phyloP scores from a whole-genome alignment of 2,329 filamentous ascomycete species.

The Paracorniculantispora psalliotae region DNA sequence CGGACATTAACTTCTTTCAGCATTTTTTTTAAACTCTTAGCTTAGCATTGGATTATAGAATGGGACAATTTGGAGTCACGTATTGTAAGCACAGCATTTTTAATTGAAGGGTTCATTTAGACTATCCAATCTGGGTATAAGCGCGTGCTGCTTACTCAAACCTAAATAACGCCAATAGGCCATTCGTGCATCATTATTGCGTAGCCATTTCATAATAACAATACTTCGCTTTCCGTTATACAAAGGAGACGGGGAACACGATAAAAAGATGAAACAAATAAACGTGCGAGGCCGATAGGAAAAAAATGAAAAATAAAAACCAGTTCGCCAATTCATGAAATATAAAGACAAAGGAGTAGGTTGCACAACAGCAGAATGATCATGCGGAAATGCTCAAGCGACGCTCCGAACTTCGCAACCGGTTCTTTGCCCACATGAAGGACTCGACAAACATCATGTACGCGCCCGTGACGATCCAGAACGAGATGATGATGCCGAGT shows the following conservation, averaged over 20 bases:
- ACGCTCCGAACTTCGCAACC: slow-evolving; percentile 27
- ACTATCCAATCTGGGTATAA: slow-evolving; percentile 13
- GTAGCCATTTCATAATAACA: not conserved
- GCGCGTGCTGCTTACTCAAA: not conserved
- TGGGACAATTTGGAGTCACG: too few species aligned
- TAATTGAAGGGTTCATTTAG: not conserved
- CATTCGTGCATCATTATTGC: slow-evolving; percentile 3
- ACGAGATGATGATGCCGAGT: slow-evolving; percentile 41
- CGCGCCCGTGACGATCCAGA: slow-evolving; percentile 44
- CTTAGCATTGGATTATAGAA: too few species aligned
- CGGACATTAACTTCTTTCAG: not conserved
- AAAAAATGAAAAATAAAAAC: not conserved
- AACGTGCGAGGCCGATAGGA: too few species aligned
- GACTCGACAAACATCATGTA: slow-evolving; percentile 47
- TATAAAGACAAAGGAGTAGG: not conserved
- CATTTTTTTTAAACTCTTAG: not conserved
- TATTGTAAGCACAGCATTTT: not conserved
- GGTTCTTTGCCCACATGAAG: slow-evolving; percentile 34
- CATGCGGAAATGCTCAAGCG: slow-evolving; percentile 15
- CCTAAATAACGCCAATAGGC: not conserved
- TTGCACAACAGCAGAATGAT: not conserved
- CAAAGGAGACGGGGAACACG: not conserved
- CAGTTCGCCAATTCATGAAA: not conserved
- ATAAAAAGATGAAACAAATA: not conserved
- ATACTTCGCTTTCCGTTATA: not conserved